phyloP scores from a whole-genome alignment of 805 yeast genomes.

The Torulaspora delbrueckii region DNA sequence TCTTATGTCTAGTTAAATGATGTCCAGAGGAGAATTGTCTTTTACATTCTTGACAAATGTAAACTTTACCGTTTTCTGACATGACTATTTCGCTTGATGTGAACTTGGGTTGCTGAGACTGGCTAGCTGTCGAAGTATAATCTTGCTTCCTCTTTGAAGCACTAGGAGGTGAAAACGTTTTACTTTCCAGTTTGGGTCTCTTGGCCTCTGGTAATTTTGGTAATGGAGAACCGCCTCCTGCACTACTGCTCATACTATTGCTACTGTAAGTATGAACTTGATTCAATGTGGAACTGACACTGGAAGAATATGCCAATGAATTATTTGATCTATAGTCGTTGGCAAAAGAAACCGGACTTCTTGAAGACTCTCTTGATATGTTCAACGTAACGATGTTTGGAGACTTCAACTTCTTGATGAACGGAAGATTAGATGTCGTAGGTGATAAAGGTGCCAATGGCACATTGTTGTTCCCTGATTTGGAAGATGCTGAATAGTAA shows the following conservation, averaged over 20 bases:
- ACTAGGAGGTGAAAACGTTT: conserved; percentile 6
- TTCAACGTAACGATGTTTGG: conserved; percentile 34
- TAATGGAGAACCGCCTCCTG: conserved; percentile 15
- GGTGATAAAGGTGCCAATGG: conserved; percentile 18
- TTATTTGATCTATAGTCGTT: conserved; percentile 23
- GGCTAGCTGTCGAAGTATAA: conserved; percentile 5
- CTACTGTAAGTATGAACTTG: conserved; percentile 20
- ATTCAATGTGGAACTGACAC: conserved; percentile 17
- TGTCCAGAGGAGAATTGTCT: conserved; percentile 38
- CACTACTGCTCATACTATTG: conserved; percentile 14
- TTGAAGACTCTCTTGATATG: conserved; percentile 32
- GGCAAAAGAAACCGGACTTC: conserved; percentile 27
- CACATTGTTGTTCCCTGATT: conserved; percentile 6
- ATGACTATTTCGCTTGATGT: conserved; percentile 31
- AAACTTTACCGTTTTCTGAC: conserved; percentile 35
- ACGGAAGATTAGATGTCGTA: conserved; percentile 25
- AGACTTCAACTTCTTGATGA: conserved; percentile 29
- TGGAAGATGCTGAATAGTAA: conserved; percentile 16
- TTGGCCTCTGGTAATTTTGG: conserved; percentile 13
- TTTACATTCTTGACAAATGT: conserved; percentile 35
- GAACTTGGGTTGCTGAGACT: conserved; percentile 27
- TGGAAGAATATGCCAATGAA: conserved; percentile 21
- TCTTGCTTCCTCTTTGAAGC: conserved; percentile 9
- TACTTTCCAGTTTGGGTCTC: conserved; percentile 16
- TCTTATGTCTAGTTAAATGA: conserved; percentile 37